Evolutionary conservation across 2,329 filamentous ascomycete genomes (phyloP).

Genomic region (Penicillium sclerotiorum): DNA sequence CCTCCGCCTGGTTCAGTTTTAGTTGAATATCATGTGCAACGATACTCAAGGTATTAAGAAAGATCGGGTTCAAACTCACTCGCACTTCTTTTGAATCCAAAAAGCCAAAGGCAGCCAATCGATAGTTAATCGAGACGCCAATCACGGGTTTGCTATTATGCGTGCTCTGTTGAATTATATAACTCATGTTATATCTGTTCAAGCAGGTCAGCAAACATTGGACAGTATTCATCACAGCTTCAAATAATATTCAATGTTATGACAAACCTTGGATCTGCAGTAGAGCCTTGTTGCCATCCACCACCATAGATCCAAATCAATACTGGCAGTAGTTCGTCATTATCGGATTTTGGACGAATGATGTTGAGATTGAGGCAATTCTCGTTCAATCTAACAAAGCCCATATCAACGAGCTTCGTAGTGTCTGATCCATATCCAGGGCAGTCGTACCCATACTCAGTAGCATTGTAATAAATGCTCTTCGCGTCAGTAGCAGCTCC

Average conservation of each 20-base stretch:
- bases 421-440: slow-evolving; percentile 35
- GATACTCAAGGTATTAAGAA: too few species aligned
- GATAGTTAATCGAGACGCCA: slow-evolving; percentile 36
- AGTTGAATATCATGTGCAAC: too few species aligned
- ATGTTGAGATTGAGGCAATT: slow-evolving; percentile 34
- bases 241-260: neutral
- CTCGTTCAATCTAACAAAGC: slow-evolving; percentile 25
- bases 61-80: too few species aligned
- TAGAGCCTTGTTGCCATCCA: slow-evolving; percentile 35
- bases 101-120: slow-evolving; percentile 35
- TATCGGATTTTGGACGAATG: slow-evolving; percentile 18
- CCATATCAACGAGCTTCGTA: slow-evolving; percentile 22
- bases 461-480: slow-evolving; percentile 34
- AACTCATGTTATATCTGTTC: slow-evolving; percentile 36
- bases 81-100: neutral
- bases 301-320: slow-evolving; percentile 37
- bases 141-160: slow-evolving; percentile 32
- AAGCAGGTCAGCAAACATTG: neutral
- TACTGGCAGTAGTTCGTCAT: slow-evolving; percentile 25
- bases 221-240: neutral
- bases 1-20: slow-evolving; percentile 23
- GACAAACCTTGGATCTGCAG: slow-evolving; percentile 32
- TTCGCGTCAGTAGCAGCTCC: neutral
- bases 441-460: slow-evolving; percentile 34
- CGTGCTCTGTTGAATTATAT: slow-evolving; percentile 31